These are phyloP conservation scores for Psilocybe tampanensis DNA, from an alignment of 768 basidiomycete species.

Conservation along the genomic window DNA sequence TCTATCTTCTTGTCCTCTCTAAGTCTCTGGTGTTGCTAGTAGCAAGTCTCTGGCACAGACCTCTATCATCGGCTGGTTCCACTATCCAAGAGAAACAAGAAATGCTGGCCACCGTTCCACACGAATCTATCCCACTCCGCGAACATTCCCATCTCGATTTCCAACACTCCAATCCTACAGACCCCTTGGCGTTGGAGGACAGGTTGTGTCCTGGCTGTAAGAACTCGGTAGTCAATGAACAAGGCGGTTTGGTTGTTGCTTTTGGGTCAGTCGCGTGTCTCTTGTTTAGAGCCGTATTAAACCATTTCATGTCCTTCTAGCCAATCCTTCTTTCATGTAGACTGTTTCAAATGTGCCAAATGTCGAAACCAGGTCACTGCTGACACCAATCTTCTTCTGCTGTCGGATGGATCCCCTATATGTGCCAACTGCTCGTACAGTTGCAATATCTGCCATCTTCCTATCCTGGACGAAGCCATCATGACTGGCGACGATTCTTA, in stretches of 20 bases:
- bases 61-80: constrained; percentile 14
- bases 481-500: constrained; percentile 99
- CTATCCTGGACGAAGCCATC: constrained; percentile 98
- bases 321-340: constrained; percentile 92
- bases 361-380: constrained; percentile 91
- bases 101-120: constrained; percentile 29
- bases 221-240: constrained; percentile 75
- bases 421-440: constrained; percentile 92
- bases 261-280: constrained; percentile 73
- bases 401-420: constrained; percentile 98
- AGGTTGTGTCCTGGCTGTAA: constrained; percentile 84
- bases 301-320: constrained; percentile 41
- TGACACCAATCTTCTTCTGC: constrained; percentile 94
- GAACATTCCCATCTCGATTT: constrained; percentile 40
- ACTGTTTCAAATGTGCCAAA: constrained; percentile 97
- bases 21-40: constrained; percentile 10
- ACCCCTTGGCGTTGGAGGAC: constrained; percentile 45
- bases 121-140: constrained; percentile 30
- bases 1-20: background rate
- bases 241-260: constrained; percentile 88
- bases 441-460: constrained; percentile 92
- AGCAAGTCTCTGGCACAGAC: constrained; percentile 16
- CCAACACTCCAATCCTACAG: constrained; percentile 24
- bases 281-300: background rate
- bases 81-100: constrained; percentile 9